Evolutionary conservation across 306 rosid species (phyloP), one percentile per base, ranked within the genome.

Genomic region (Sicyos baderoa): DNA sequence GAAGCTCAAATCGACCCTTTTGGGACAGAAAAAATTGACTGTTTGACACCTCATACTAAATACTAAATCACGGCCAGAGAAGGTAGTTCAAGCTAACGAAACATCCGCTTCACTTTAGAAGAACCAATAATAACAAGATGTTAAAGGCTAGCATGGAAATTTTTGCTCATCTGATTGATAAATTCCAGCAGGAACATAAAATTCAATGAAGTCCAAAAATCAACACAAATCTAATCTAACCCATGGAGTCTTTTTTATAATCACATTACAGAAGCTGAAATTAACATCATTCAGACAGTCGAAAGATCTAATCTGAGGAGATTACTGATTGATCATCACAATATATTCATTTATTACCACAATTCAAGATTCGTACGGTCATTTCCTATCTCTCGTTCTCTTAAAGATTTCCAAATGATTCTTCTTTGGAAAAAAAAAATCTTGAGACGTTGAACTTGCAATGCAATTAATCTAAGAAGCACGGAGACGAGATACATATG

Each of bases 211-310:
- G 25, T 37, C 48, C 23, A 7, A 61, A 15, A 61, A 15, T 57
- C 18, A 57, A 57, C 44, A 58, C 44, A 58, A 58, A 14, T 58
- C 44, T 40, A 18, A 18, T 18, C 16, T 23, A 37, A 13, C 2
- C 18, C 32, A 64, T 1, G 9, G n/a, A 44, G 12, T 0, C 42
- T 5, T 57, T 18, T 0, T 0, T 2, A 12, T 17, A 9, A 40
- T 63, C 51, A 63, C 18, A 6, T 4, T 8, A 61, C 49, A 35
- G 21, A 32, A 17, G 50, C 17, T 37, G 27, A 15, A 62, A 62
- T 62, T 62, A 62, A 62, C 68, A 35, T 17, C 68, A 17, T 18
- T 17, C 44, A 62, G 50, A 62, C 67, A 40, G 50, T 7, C 27
- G 42, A 37, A 62, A 9, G 13, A 62, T 37, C 25, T 16, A 60